Base-by-base conservation (phyloP, 2,329 filamentous ascomycete genomes). In the Ophiocordyceps camponoti-saundersi region DNA sequence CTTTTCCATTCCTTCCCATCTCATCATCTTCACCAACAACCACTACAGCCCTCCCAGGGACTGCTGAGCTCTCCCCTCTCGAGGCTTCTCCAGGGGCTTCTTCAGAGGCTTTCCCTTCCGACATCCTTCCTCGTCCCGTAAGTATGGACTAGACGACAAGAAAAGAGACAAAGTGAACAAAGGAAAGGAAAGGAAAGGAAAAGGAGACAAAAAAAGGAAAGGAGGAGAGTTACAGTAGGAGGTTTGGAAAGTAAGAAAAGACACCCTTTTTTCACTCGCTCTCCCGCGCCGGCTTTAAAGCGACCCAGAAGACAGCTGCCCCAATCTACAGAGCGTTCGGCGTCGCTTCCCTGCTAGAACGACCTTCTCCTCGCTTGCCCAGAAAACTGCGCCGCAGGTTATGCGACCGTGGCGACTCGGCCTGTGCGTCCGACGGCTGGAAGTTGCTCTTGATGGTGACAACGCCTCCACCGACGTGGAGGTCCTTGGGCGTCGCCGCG, bases 401-500 rank as follows among this genome's bases (percentile, higher is more conserved):
- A 29, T 63, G 58, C 3, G 66, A 57, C 50, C 65, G 69, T 18
- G 73, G 72, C 53, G 69, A 74, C 32, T 69, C 67, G 36, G 36
- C 36, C 1, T 66, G 63, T 50, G 52, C 63, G 23, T 56, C 62
- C 30, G 59, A 53, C 10, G 64, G 64, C 23, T 68, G 67, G 57
- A 94, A 95, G 47, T 69, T 77, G 59, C 82, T 92, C 67, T 79
- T 82, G 44, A 95, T 61, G 0, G 78, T 70, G 1, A 95, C 81
- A 1, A 66, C 73, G 22, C 87, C 88, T 34, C 67, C 71, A 13
- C 90, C 90, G 23, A 89, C 80, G 32, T 69, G 74, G 46, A 98
- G 65, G 40, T 77, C 70, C 69, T 90, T 92, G 54, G 90, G 82
- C 30, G 72, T 69, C 12, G 76, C 77, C 1, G 71, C 67, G 2